These are phyloP conservation scores for Paraphysoderma sedebokerense DNA, from an alignment of 371 early-diverging fungal genomes.

Conservation along the genomic window DNA sequence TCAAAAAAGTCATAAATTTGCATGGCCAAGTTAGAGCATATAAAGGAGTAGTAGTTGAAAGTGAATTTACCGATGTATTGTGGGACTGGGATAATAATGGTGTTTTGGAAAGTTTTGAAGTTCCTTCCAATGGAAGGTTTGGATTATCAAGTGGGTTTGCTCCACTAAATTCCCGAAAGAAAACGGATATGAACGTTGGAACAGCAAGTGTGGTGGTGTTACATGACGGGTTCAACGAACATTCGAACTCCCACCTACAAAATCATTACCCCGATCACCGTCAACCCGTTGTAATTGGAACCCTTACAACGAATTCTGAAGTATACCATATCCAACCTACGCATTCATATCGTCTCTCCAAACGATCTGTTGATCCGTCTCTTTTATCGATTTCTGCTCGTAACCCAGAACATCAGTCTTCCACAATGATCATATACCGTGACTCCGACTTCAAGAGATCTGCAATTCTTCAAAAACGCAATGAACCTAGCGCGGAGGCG, in stretches of 20 bases:
- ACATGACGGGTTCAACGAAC: not conserved
- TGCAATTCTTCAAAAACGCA: not conserved
- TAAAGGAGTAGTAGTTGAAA: constrained; percentile 32
- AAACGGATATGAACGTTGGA: not conserved
- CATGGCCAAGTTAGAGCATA: constrained; percentile 28
- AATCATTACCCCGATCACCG: constrained; percentile 6
- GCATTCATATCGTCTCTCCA: constrained; percentile 28
- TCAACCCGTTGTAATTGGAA: constrained; percentile 38
- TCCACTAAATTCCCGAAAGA: not conserved
- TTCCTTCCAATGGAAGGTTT: not conserved
- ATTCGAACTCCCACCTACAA: not conserved
- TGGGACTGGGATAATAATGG: constrained; percentile 10
- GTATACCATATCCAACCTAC: constrained; percentile 43
- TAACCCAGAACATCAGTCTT: constrained; percentile 2
- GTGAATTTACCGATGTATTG: constrained; percentile 11
- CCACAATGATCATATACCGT: constrained; percentile 43
- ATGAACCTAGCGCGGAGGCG: not conserved
- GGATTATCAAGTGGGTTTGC: not conserved
- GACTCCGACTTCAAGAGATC: constrained; percentile 28
- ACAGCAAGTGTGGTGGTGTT: not conserved
- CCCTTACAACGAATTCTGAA: constrained; percentile 31
- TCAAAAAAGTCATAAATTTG: constrained; percentile 4
- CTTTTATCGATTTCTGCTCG: constrained; percentile 16
- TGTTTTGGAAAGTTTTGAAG: too few species aligned
- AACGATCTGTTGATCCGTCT: constrained; percentile 32